Evolutionary conservation across 352 stramenopile genomes (phyloP), one percentile per base, ranked within the genome.

Genomic region (Globisporangium sylvaticum): DNA sequence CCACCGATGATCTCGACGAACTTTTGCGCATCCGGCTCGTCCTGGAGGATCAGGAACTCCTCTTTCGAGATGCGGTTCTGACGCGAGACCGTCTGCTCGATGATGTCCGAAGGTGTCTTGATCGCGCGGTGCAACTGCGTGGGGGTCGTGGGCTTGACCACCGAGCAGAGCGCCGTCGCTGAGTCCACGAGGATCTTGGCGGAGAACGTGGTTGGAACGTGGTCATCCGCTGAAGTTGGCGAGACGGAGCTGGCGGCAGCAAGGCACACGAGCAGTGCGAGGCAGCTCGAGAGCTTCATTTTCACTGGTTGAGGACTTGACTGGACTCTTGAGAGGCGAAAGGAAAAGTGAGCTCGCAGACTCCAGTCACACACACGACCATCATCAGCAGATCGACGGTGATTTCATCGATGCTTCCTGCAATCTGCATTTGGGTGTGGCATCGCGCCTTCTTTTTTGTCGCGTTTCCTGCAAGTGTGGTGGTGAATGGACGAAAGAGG

Each of bases 71-170:
- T 42, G 31, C 62, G 62, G 60, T 72, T 72, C 60, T 72, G 66
- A 3, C 66, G 66, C 10, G 24, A 24, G 2, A 63, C 55, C n/a
- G 31, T 54, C 37, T 72, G 52, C 53, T 72, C 66, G 1, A 72
- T 5, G 24, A 66, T 52, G 32, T 68, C 60, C 20, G 25, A 62
- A 2, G 25, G 20, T 0, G 18, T 32, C 53, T 64, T 25, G 46
- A 72, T 72, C 10, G 24, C 66, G 22, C 66, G 66, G 24, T 72
- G 66, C 22, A 65, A 44, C 32, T 72, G 66, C 60, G 66, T 68
- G 24, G 55, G 29, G 6, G 34, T 31, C 52, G 57, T 66, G 0
- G 59, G 60, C 24, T 72, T 67, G 60, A 72, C 50, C 37, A 68
- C 10, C 1, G 62, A 42, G 31, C 66, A 72, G 1, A 66, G 18